Evolutionary conservation across 2,329 filamentous ascomycete genomes (phyloP).

Genomic region (Alternaria sp.): DNA sequence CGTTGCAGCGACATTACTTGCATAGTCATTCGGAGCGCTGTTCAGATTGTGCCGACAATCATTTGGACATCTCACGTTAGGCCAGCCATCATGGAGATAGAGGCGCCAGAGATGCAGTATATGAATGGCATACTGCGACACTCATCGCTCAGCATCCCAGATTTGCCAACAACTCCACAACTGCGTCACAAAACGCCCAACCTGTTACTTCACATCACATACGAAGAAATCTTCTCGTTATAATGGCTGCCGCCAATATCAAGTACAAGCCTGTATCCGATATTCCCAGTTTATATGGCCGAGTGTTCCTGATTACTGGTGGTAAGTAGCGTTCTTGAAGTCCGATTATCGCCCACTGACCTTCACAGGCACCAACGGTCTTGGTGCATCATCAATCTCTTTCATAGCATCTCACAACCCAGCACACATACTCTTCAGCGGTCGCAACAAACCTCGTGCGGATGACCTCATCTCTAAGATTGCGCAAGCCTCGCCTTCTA

Average conservation of each 20-base stretch:
- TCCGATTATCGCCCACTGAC: not conserved
- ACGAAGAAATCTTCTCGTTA: not conserved
- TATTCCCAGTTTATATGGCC: constrained; percentile 15
- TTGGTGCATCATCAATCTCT: constrained; percentile 56
- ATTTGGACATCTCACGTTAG: not conserved
- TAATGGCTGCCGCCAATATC: constrained; percentile 1
- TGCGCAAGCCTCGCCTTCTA: constrained; percentile 52
- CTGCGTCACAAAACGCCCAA: not conserved
- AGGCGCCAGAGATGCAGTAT: not conserved
- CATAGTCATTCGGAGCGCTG: not conserved
- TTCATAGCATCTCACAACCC: constrained; percentile 56
- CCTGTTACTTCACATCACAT: not conserved
- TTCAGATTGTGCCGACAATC: not conserved
- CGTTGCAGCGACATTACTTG: not conserved
- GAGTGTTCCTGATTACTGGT: constrained; percentile 23
- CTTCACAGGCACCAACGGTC: constrained; percentile 53
- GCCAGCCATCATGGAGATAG: not conserved
- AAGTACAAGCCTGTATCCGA: constrained; percentile 13
- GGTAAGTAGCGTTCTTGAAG: constrained; percentile 5
- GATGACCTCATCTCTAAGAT: constrained; percentile 50
- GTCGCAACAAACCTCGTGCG: constrained; percentile 54
- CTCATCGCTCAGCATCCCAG: not conserved
- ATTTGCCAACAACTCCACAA: not conserved
- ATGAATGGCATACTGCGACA: not conserved
- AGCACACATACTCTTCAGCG: constrained; percentile 56